Conservation (phyloP, 805 yeast species). For the Wickerhamiella shivajii region DNA sequence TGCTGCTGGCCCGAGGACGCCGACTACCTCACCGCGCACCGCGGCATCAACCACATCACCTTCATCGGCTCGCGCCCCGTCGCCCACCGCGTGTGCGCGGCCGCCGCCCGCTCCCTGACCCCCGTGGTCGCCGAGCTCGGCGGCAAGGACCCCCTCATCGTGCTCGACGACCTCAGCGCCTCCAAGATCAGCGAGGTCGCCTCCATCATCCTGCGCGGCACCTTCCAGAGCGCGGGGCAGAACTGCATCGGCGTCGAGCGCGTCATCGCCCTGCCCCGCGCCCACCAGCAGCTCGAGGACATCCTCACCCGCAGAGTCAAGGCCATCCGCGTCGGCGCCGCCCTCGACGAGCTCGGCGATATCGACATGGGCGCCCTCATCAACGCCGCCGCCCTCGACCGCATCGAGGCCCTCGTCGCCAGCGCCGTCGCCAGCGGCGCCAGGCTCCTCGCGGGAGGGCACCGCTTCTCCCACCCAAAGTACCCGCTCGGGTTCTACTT, state of each 20-base stretch:
- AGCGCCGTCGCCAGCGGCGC: conserved; percentile 81
- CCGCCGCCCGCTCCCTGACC: conserved; percentile 75
- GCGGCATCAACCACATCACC: conserved; percentile 72
- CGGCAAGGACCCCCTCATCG: conserved; percentile 86
- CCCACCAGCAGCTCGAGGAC: conserved; percentile 47
- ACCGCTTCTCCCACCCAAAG: conserved; percentile 67
- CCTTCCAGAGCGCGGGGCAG: conserved; percentile 95
- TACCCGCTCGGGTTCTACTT: conserved; percentile 94
- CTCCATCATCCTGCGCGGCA: conserved; percentile 81
- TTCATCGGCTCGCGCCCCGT: conserved; percentile 94
- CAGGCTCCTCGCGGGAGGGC: conserved; percentile 63
- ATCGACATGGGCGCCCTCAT: conserved; percentile 96
- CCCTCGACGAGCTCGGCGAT: conserved; percentile 77
- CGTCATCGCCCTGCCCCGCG: conserved; percentile 61
- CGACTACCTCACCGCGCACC: conserved; percentile 71
- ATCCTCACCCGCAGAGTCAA: conserved; percentile 45
- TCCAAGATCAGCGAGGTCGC: conserved; percentile 31
- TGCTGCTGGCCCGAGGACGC: conserved; percentile 86
- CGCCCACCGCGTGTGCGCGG: conserved; percentile 71
- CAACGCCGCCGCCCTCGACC: conserved; percentile 56
- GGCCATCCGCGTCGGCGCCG: conserved; percentile 66
- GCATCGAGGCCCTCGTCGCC: conserved; percentile 47
- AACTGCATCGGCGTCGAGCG: conserved; percentile 97
- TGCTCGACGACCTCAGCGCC: conserved; percentile 41
- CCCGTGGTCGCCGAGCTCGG: conserved; percentile 95